phyloP scores from a whole-genome alignment of 257 asterid species.

The Eustoma russellianum region DNA sequence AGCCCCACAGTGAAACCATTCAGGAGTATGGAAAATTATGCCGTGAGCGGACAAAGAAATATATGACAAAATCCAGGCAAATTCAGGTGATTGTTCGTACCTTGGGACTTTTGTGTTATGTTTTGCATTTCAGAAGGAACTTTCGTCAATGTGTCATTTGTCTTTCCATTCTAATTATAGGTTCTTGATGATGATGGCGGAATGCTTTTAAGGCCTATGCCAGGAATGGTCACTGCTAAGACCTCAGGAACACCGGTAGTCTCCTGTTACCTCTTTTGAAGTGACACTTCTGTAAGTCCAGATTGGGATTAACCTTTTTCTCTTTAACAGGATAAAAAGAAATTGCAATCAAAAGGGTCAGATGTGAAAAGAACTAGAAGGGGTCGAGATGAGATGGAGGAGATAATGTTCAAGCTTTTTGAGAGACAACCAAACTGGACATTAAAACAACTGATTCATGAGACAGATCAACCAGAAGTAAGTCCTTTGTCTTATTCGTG shows the following conservation, averaged over 20 bases:
- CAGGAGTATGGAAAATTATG: conserved; percentile 61
- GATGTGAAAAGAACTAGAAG: conserved; percentile 78
- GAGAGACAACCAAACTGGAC: conserved; percentile 94
- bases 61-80: conserved; percentile 52
- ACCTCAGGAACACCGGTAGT: conserved; percentile 37
- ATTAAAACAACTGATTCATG: conserved; percentile 66
- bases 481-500: neutral
- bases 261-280: conserved; percentile 1
- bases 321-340: conserved; percentile 56
- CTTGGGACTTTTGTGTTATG: no score
- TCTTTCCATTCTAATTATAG: conserved; percentile 19
- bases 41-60: conserved; percentile 73
- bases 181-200: conserved; percentile 65
- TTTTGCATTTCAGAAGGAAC: no score
- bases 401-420: conserved; percentile 87
- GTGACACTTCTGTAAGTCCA: no score
- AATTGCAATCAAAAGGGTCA: conserved; percentile 44
- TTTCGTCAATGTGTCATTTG: neutral
- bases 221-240: conserved; percentile 46
- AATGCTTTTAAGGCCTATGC: conserved; percentile 75
- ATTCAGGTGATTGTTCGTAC: conserved; percentile 33
- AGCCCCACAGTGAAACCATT: conserved; percentile 52
- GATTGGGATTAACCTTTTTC: no score
- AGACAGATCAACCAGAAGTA: conserved; percentile 94
- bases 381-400: conserved; percentile 81